phyloP scores from a whole-genome alignment of 768 basidiomycete species.

The Tephrocybe sp. region DNA sequence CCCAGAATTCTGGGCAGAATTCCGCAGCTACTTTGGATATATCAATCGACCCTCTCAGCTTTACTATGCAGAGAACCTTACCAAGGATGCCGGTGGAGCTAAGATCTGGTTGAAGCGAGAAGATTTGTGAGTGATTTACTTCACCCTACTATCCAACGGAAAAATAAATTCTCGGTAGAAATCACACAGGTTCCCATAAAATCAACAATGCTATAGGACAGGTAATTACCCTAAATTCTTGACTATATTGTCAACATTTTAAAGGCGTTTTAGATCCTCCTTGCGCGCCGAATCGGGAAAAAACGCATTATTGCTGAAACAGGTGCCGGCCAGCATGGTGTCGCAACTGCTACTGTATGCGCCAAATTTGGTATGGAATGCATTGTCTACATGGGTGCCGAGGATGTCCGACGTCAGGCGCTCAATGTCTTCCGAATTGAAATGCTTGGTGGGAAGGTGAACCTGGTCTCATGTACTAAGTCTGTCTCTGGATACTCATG shows the following conservation, averaged over 20 bases:
- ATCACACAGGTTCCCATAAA: slow-evolving; percentile 99
- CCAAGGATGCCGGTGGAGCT: slow-evolving; percentile 88
- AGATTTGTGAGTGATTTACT: slow-evolving; percentile 62
- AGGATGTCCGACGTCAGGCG: slow-evolving; percentile 94
- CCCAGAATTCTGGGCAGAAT: slow-evolving; percentile 92
- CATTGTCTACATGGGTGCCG: slow-evolving; percentile 96
- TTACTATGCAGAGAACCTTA: slow-evolving; percentile 90
- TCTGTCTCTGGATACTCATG: not conserved
- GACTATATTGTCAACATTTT: not conserved
- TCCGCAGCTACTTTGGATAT: slow-evolving; percentile 83
- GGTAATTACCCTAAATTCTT: slow-evolving; percentile 36
- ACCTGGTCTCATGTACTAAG: not conserved
- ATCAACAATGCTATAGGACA: slow-evolving; percentile 99
- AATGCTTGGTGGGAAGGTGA: slow-evolving; percentile 92
- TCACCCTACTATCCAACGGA: slow-evolving; percentile 3
- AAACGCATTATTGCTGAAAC: slow-evolving; percentile 98
- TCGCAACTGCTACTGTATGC: slow-evolving; percentile 97
- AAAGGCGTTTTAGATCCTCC: slow-evolving; percentile 62
- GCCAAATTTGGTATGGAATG: slow-evolving; percentile 96
- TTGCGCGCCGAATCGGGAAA: slow-evolving; percentile 94
- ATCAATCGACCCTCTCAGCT: slow-evolving; percentile 93
- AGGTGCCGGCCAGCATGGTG: slow-evolving; percentile 98
- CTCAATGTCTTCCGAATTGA: slow-evolving; percentile 97
- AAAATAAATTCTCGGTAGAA: slow-evolving; percentile 43
- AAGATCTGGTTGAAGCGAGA: slow-evolving; percentile 98